A percentile compares a stretch with the other conserved stretches of the same genome.
Conservation (phyloP, 2,329 filamentous ascomycete species). For the Fusarium phyllophilum region DNA sequence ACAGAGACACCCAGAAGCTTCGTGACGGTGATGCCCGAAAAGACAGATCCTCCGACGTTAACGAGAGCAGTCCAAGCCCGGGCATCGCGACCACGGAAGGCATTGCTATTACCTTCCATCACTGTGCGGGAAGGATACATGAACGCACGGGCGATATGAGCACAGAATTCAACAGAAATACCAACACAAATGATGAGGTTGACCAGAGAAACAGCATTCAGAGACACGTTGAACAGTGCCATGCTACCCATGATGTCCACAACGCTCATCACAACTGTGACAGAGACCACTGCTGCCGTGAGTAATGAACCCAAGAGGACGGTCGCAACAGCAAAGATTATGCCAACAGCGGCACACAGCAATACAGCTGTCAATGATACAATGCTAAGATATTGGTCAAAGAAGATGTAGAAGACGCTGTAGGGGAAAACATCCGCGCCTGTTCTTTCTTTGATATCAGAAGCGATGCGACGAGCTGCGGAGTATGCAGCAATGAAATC, state of each 20-base stretch:
- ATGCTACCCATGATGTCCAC: slow-evolving; percentile 95
- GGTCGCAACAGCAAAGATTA: slow-evolving; percentile 84
- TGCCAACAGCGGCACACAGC: slow-evolving; percentile 82
- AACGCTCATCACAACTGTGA: slow-evolving; percentile 92
- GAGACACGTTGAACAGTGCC: slow-evolving; percentile 86
- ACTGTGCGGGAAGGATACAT: slow-evolving; percentile 88
- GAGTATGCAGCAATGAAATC: slow-evolving; percentile 95
- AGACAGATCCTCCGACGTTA: slow-evolving; percentile 93
- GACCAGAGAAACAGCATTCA: slow-evolving; percentile 95
- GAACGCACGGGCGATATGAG: slow-evolving; percentile 94
- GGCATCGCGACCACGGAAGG: slow-evolving; percentile 83
- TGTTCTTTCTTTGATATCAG: slow-evolving; percentile 76
- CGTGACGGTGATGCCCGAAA: slow-evolving; percentile 95
- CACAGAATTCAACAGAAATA: slow-evolving; percentile 97
- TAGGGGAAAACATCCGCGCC: slow-evolving; percentile 92
- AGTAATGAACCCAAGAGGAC: slow-evolving; percentile 83
- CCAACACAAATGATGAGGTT: slow-evolving; percentile 98
- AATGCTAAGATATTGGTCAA: slow-evolving; percentile 94
- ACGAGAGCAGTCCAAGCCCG: slow-evolving; percentile 92
- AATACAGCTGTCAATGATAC: slow-evolving; percentile 81
- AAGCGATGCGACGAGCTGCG: slow-evolving; percentile 86
- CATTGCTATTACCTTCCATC: slow-evolving; percentile 79
- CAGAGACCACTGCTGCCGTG: slow-evolving; percentile 83
- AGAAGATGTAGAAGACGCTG: slow-evolving; percentile 98
- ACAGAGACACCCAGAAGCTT: slow-evolving; percentile 94